These are phyloP conservation scores for Triangularia setosa DNA, from an alignment of 2,329 filamentous ascomycete species.

Conservation along the genomic window DNA sequence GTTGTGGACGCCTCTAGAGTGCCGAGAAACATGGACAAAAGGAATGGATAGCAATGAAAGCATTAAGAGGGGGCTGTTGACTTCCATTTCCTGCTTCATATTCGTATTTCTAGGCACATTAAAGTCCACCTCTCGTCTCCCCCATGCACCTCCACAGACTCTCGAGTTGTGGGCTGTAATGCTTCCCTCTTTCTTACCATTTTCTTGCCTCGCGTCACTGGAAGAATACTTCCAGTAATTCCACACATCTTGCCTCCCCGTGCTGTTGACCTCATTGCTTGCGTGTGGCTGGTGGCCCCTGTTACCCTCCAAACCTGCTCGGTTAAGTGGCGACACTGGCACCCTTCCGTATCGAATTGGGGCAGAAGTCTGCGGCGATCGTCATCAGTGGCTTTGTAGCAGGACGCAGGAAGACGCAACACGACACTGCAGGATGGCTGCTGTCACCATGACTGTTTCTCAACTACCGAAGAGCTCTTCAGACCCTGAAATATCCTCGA, in stretches of 20 bases:
- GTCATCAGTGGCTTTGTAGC: constrained; percentile 14
- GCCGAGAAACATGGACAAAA: constrained; percentile 3
- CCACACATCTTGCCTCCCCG: background rate
- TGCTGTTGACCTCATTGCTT: constrained; percentile 19
- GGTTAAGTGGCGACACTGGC: background rate
- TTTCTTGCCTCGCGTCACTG: background rate
- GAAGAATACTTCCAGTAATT: background rate
- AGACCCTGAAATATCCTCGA: constrained; percentile 20
- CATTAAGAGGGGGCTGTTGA: background rate
- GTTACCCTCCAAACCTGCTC: background rate
- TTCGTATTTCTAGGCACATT: background rate
- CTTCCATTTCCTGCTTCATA: background rate
- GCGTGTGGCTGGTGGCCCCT: constrained; percentile 3
- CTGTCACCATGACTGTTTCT: constrained; percentile 23
- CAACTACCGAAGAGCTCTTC: constrained; percentile 17
- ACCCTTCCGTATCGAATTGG: background rate
- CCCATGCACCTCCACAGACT: background rate
- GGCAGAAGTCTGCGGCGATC: constrained; percentile 6
- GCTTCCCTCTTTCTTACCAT: background rate
- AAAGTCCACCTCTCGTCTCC: background rate
- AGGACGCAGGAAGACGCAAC: constrained; percentile 1
- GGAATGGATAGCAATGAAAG: background rate
- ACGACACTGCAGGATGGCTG: constrained; percentile 1
- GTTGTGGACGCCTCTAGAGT: background rate
- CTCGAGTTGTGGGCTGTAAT: background rate